Base-by-base conservation (phyloP, 1,284 basidiomycete species). In the Tremellales sp. region DNA sequence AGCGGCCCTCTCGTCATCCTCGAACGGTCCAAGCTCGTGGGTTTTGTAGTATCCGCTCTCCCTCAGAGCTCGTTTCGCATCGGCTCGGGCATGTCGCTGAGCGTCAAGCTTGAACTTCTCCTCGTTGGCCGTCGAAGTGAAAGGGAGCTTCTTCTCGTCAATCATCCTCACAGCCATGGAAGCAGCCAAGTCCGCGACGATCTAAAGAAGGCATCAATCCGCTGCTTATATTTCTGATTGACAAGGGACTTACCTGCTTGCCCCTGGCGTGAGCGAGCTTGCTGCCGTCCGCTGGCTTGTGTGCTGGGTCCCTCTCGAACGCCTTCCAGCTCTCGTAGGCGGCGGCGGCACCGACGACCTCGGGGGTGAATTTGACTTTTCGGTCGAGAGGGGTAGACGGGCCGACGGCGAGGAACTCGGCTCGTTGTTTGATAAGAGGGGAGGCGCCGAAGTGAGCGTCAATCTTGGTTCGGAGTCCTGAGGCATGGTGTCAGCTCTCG, bases 271-370 rank as follows among this genome's bases (percentile, higher is more conserved):
- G 62, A 13, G 54, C 49, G 3, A 61, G 52, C 35, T 67, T 67
- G 17, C 42, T 45, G 2, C 54, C 60, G 15, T 40, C 43, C 3
- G 19, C 37, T 11, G 21, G 21, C 19, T 46, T 45, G 43, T 61
- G 57, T 10, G 57, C 46, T 41, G 60, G 53, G 40, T 67, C 53
- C 21, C 56, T 57, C 54, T 65, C 56, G 45, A 61, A 67, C 4
- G 57, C 60, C 51, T 61, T 58, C 54, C 62, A 60, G 12, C 64
- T 63, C 48, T 68, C 62, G 46, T 59, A 64, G 3, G 64, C 65
- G 0, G 64, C 65, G 2, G 64, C 65, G 8, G 62, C 64, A 17
- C 64, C 65, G 35, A 68, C 64, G 25, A 58, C 53, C 11, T 64
- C 64, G 27, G 57, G 48, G 1, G 65, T 64, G 53, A 62, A 68